A percentile compares a stretch with the other conserved stretches of the same genome.
These are phyloP conservation scores for Dendrocalamus latiflorus DNA, from an alignment of 202 grass and related monocot species.

Conservation along the genomic window DNA sequence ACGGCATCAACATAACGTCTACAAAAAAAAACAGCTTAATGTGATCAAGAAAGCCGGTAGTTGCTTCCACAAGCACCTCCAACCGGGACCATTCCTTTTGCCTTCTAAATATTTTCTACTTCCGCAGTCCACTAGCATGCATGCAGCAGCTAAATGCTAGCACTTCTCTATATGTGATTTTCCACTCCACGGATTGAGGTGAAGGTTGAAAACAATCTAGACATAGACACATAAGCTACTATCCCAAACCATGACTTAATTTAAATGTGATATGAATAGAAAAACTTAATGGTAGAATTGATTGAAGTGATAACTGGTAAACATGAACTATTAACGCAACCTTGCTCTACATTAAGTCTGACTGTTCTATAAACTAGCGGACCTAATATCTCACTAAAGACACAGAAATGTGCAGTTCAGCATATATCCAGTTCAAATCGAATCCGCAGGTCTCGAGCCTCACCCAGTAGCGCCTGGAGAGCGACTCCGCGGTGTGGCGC, in stretches of 20 bases:
- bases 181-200: not conserved
- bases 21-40: not conserved
- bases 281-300: not conserved
- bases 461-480: constrained; percentile 90
- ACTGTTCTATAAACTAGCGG: not conserved
- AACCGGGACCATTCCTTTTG: not conserved
- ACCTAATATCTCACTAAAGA: not conserved
- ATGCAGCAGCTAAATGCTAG: not conserved
- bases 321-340: not conserved
- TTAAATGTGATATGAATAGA: constrained; percentile 1
- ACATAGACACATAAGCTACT: not conserved
- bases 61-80: not conserved
- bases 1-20: not conserved
- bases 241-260: not conserved
- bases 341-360: not conserved
- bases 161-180: not conserved
- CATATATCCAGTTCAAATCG: not conserved
- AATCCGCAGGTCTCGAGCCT: constrained; percentile 26
- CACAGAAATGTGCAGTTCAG: not conserved
- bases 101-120: not conserved
- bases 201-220: constrained; percentile 3
- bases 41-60: not conserved
- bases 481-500: constrained; percentile 54
- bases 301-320: not conserved
- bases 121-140: not conserved